Evolutionary conservation across 352 stramenopile species (phyloP), one percentile per base, ranked within the genome.

Genomic region (Pythium aphanidermatum): DNA sequence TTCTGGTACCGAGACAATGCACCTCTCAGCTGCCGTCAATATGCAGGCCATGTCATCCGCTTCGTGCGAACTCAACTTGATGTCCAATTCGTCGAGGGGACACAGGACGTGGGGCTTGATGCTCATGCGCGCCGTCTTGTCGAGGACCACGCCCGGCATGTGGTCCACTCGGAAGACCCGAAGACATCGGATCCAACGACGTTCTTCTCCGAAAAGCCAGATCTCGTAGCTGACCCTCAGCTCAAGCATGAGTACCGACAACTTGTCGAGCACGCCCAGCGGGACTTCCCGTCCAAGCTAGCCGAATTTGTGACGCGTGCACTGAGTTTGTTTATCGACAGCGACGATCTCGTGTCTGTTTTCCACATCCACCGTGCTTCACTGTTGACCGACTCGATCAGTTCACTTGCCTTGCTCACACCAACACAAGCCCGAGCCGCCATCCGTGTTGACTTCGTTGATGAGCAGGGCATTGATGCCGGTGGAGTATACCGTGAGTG

Each of bases 401-500:
- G 29, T 13, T 10, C 34, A 13, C 21, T 46, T 9, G 20, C 25
- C 10, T 17, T 11, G 7, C 8, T 19, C 14, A 8, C 31, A 13
- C 8, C 6, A 28, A 12, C 27, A 51, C 40, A 33, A 9, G 28
- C 14, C 9, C 20, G 8, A 9, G 12, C 10, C 10, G 17, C 12
- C 29, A 35, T 76, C 31, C 60, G 73, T 16, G 71, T 88, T 24
- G 58, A 86, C 32, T 91, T 93, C 52, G 51, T 73, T 9, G 64
- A 63, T 28, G 82, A 92, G 34, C 63, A 46, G 17, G 82, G 62
- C 11, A 53, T 86, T 0, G 76, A 93, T 45, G 80, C 76, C n/a
- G 82, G 79, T 13, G 82, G 69, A 13, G 46, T 91, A 7, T 68
- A 86, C 44, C 63, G 79, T 11, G 74, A 88, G 63, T 90, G 79